Base-by-base conservation (phyloP, 306 rosid genomes). In the Vigna radiata region DNA sequence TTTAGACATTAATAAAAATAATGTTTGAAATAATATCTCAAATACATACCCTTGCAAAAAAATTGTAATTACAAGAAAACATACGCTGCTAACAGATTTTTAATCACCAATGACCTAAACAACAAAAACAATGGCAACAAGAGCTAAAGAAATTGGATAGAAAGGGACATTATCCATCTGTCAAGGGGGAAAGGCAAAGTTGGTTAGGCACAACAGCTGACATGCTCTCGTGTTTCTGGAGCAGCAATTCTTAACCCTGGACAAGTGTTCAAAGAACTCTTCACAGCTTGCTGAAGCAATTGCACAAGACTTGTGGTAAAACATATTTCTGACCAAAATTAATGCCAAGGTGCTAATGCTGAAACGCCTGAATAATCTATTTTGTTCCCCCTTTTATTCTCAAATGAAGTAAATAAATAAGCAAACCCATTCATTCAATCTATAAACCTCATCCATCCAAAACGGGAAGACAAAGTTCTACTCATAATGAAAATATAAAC, bases 401-500 rank as follows among this genome's bases (percentile, higher is more conserved):
- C 74, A 78, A 72, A 75, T 73, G 53, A 69, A 78, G 67, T 71
- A 76, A 86, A 82, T 33, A 73, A 81, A 75, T 54, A 75, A 83
- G 8, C 77, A 66, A 47, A 81, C 83, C 80, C 81, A 79, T 63
- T 78, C 74, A 65, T 69, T 73, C 86, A 75, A 79, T 81, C 79
- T 59, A 76, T 75, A 41, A 59, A 44, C 68, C 73, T 75, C 81
- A 71, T 58, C 82, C 37, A 79, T 65, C 79, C 53, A 77, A 74
- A 67, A 63, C 23, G 70, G 54, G 55, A 46, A 58, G 74, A 55
- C 18, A 60, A 56, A 59, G 69, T 73, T 83, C 74, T 76, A 76
- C 23, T 27, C 33, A 46, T 60, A 63, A 33, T 1, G 12, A 80
- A 55, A 75, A 75, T 19, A 81, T 58, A 75, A 84, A 85, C 75